Evolutionary conservation across 2,329 filamentous ascomycete species (phyloP).

Genomic region (Xylariaceae sp.): DNA sequence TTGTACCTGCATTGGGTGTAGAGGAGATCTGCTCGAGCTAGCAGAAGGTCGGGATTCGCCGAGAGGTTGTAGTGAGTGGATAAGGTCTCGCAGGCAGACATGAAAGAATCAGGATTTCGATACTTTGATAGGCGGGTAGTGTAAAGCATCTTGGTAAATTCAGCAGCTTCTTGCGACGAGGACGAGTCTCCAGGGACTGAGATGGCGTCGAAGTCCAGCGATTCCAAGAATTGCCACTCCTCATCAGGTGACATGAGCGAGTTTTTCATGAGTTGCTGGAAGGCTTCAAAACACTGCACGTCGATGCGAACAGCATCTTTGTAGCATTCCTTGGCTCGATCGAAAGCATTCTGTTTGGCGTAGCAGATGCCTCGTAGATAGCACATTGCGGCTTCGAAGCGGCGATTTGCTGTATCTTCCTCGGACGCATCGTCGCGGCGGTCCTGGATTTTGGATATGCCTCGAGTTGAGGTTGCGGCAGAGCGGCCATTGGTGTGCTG

Average conservation of each 20-base stretch:
- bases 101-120: slow-evolving; percentile 78
- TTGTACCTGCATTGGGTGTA: slow-evolving; percentile 94
- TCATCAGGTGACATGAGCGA: slow-evolving; percentile 85
- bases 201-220: slow-evolving; percentile 85
- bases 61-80: slow-evolving; percentile 90
- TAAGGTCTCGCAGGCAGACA: slow-evolving; percentile 81
- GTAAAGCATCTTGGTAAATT: slow-evolving; percentile 95
- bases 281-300: slow-evolving; percentile 96
- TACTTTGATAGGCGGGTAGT: slow-evolving; percentile 95
- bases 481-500: slow-evolving; percentile 51
- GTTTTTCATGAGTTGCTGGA: slow-evolving; percentile 97
- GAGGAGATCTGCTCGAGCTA: slow-evolving; percentile 84
- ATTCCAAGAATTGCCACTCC: slow-evolving; percentile 85
- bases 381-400: slow-evolving; percentile 96
- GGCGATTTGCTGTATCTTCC: slow-evolving; percentile 71
- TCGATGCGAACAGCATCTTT: slow-evolving; percentile 96
- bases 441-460: slow-evolving; percentile 21
- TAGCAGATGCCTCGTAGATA: slow-evolving; percentile 91
- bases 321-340: slow-evolving; percentile 96
- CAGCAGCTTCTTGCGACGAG: slow-evolving; percentile 77
- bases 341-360: slow-evolving; percentile 95
- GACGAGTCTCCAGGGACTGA: slow-evolving; percentile 62
- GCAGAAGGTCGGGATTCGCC: slow-evolving; percentile 82
- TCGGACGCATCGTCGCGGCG: slow-evolving; percentile 39
- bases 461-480: slow-evolving; percentile 21